Percentiles rank a stretch among this genome's conserved stretches.
Evolutionary conservation across 2,329 filamentous ascomycete species (phyloP).

Genomic region (Fusarium subtropicale): DNA sequence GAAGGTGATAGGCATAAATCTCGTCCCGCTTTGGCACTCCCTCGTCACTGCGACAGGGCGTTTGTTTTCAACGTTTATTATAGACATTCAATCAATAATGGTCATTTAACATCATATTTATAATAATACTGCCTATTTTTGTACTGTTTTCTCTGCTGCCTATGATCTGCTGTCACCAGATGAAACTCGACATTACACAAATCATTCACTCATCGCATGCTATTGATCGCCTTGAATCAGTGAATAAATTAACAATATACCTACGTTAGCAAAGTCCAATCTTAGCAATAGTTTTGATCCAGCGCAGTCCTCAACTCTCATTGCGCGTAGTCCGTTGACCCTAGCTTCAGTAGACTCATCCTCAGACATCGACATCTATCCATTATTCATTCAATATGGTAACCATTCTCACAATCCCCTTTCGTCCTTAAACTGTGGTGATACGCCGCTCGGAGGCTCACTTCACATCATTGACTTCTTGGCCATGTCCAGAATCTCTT

Average conservation of each 20-base stretch:
- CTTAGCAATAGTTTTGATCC: background rate
- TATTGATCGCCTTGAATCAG: background rate
- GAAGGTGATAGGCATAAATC: conserved; percentile 2
- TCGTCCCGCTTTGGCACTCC: background rate
- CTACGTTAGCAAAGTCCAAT: background rate
- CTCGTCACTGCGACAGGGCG: conserved; percentile 11
- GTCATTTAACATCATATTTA: background rate
- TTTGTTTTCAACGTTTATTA: background rate
- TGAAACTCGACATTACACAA: background rate
- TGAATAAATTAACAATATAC: background rate
- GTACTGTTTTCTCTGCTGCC: background rate
- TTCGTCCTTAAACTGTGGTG: background rate
- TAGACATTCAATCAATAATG: background rate
- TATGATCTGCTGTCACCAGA: background rate
- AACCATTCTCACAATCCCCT: no score
- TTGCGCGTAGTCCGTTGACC: background rate
- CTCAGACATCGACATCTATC: background rate
- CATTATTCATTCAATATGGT: background rate
- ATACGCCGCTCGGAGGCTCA: background rate
- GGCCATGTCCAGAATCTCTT: conserved; percentile 11
- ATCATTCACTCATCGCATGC: background rate
- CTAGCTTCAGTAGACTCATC: background rate
- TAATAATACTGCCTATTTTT: background rate
- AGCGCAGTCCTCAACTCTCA: background rate
- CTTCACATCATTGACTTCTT: conserved; percentile 1